Base-by-base conservation (phyloP, 179 eudicot genomes). In the Actinidia polygama region DNA sequence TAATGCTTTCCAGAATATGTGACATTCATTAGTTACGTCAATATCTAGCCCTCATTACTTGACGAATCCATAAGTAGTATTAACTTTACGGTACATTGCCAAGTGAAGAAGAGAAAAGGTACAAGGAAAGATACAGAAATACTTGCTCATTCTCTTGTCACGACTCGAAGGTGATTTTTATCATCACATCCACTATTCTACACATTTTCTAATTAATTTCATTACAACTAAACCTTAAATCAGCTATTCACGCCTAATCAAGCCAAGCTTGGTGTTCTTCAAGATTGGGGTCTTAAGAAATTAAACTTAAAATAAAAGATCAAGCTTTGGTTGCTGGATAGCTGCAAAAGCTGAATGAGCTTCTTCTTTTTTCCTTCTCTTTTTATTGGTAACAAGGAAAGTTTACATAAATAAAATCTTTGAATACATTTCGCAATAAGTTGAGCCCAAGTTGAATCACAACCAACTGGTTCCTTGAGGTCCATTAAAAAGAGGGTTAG, bases 101-200 rank as follows among this genome's bases (percentile, higher is more conserved):
- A 78, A 73, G 24, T 49, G 6, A 30, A 63, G 63, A 23, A 49
- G 44, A 16, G 24, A 78, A 46, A 36, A 58, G 16, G 47, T 63
- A 73, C 7, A 23, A 78, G 24, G 73, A 16, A 36, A 58, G 16
- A 23, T 63, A 72, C 53, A 49, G 57, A 72, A 72, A 59, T 19
- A 21, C 55, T 78, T 16, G 79, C n/a, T 47, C 44, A 78, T 78
- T 63, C 61, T 49, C 72, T 72, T 72, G 6, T 2, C 75, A 72
- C 7, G 23, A 46, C 80, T 47, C 64, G 7, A 10, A 16, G 24
- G 51, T 53, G n/a, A 30, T 44, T 57, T 30, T 75, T 57, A 57
- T 75, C 79, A 55, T 55, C 24, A 53, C 18, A 53, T 21, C 36
- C 36, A 53, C 30, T 67, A 66, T 16, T 63, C 10, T 2, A 16